These are phyloP conservation scores for Auricularia heimuer DNA, from an alignment of 768 basidiomycete species.

Conservation along the genomic window DNA sequence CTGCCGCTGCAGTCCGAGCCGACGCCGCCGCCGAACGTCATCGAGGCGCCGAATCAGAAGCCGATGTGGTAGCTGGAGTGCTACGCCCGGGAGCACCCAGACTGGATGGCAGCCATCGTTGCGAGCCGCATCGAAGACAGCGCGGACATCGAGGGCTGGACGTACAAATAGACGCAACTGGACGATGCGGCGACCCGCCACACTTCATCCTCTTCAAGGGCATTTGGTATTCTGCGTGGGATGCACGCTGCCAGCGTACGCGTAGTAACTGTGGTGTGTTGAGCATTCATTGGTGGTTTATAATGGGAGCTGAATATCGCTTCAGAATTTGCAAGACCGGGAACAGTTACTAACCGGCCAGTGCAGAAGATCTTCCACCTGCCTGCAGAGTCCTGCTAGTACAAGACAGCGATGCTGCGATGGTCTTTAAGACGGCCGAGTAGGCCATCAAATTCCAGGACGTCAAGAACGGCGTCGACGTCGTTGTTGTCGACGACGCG, in stretches of 20 bases:
- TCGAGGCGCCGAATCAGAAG: background rate
- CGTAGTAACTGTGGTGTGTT: background rate
- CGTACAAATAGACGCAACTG: background rate
- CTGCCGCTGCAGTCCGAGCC: background rate
- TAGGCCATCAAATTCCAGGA: background rate
- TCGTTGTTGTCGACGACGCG: background rate
- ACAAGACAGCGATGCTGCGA: background rate
- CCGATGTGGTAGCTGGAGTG: background rate
- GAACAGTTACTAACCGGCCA: background rate
- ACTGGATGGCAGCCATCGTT: background rate
- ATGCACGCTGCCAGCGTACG: background rate
- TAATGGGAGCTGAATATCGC: background rate
- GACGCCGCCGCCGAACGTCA: background rate
- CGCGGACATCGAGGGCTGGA: background rate
- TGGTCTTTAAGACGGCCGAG: background rate
- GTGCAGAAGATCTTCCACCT: background rate
- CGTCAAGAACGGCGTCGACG: background rate
- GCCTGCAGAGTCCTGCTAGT: background rate
- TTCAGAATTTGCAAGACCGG: background rate
- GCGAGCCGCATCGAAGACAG: background rate
- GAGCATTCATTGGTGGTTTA: background rate
- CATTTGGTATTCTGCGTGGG: background rate
- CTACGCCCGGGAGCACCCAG: background rate
- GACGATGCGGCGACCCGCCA: background rate
- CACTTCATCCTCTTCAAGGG: background rate